Conservation (phyloP, 2,329 filamentous ascomycete species). For the Beauveria rudraprayagi region DNA sequence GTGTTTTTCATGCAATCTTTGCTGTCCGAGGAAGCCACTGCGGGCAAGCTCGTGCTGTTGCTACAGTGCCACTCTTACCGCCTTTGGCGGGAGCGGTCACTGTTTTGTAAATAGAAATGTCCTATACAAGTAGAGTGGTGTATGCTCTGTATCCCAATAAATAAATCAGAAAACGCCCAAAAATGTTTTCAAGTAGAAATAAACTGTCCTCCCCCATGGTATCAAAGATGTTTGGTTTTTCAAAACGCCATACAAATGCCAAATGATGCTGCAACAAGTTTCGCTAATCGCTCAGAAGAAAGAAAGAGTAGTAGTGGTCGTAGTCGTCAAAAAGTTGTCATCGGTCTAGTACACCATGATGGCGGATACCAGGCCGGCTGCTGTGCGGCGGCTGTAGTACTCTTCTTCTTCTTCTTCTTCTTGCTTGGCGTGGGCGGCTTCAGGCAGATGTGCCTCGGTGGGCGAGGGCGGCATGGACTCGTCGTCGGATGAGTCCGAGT, state of each 20-base stretch:
- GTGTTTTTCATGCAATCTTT: not conserved
- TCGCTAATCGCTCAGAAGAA: not conserved
- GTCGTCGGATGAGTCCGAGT: conserved; percentile 63
- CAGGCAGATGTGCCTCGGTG: conserved; percentile 47
- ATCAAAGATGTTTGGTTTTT: not conserved
- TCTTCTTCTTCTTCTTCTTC: conserved; percentile 41
- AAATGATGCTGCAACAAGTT: conserved; percentile 8
- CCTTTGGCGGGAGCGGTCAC: not conserved
- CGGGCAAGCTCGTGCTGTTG: not conserved
- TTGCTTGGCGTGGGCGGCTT: conserved; percentile 31
- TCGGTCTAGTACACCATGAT: conserved; percentile 47
- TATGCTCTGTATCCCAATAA: not conserved
- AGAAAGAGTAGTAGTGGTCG: not conserved
- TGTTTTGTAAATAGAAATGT: not conserved
- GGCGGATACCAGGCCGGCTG: conserved; percentile 42
- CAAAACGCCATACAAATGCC: conserved; percentile 3
- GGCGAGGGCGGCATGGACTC: conserved; percentile 72
- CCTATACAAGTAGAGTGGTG: conserved; percentile 1
- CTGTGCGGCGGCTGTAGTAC: conserved; percentile 45
- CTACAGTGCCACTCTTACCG: not conserved
- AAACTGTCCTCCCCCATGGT: not conserved
- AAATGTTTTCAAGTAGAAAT: too few species aligned
- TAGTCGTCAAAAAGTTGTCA: not conserved
- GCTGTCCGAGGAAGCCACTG: not conserved
- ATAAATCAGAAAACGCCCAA: not conserved